phyloP scores from a whole-genome alignment of 345 rosid species.

The Populus simonii region DNA sequence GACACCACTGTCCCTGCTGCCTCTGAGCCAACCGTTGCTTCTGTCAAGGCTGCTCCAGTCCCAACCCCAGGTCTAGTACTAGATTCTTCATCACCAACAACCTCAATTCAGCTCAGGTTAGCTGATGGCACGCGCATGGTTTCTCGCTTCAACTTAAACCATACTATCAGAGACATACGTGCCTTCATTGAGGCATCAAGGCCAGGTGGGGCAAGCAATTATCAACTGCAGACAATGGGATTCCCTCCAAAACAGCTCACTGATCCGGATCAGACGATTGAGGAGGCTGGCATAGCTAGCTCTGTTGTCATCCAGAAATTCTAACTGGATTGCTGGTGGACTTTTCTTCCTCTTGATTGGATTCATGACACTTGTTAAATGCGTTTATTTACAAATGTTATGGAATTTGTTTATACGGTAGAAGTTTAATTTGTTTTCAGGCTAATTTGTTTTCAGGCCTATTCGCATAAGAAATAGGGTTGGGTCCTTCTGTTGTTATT shows the following conservation, averaged over 20 bases:
- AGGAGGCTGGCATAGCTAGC: constrained; percentile 79
- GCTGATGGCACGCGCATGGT: constrained; percentile 81
- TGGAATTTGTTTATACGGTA: not conserved
- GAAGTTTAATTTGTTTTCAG: not conserved
- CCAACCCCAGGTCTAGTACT: constrained; percentile 59
- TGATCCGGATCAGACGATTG: constrained; percentile 74
- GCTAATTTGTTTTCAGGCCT: not conserved
- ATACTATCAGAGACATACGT: constrained; percentile 67
- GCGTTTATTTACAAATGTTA: not conserved
- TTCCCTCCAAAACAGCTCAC: constrained; percentile 84
- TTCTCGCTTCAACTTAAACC: constrained; percentile 67
- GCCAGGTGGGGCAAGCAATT: constrained; percentile 60
- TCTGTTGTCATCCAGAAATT: constrained; percentile 93
- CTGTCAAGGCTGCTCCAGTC: constrained; percentile 40
- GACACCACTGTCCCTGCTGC: constrained; percentile 14
- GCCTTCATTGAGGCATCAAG: constrained; percentile 83
- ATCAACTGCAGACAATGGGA: constrained; percentile 84
- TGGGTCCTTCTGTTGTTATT: too few species aligned
- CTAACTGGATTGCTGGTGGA: constrained; percentile 28
- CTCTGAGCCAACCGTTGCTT: constrained; percentile 27
- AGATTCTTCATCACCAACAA: constrained; percentile 55
- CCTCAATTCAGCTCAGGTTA: constrained; percentile 82
- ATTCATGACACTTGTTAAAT: not conserved
- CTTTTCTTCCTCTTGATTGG: not conserved
- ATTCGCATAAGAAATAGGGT: too few species aligned